Evolutionary conservation across 2,329 filamentous ascomycete species (phyloP).

Genomic region (Verticillium dahliae): DNA sequence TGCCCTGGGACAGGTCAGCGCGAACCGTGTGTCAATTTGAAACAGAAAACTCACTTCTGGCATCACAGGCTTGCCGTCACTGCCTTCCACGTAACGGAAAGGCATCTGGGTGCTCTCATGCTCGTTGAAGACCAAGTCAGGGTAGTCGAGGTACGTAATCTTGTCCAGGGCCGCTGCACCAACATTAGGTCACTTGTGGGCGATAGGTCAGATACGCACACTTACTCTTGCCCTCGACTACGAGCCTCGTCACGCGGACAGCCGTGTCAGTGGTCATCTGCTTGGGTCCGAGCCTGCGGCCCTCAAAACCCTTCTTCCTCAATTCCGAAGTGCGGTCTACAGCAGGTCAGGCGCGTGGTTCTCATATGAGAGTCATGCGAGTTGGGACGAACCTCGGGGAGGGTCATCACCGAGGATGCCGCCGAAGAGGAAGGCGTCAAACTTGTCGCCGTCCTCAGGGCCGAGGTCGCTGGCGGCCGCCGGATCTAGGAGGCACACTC

Average conservation of each 20-base stretch:
- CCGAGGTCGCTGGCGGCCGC: constrained; percentile 72
- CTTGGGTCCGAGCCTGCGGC: constrained; percentile 79
- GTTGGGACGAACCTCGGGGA: constrained; percentile 62
- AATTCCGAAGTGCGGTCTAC: constrained; percentile 92
- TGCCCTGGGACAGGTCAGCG: constrained; percentile 56
- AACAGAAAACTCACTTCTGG: constrained; percentile 59
- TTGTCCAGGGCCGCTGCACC: constrained; percentile 64
- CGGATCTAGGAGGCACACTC: constrained; percentile 86
- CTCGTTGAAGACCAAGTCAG: constrained; percentile 82
- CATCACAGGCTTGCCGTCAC: constrained; percentile 78
- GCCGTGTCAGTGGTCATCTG: constrained; percentile 99
- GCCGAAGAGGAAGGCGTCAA: constrained; percentile 91
- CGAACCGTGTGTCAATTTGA: background rate
- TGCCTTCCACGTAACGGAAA: constrained; percentile 83
- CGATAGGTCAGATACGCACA: background rate
- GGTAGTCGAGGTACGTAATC: constrained; percentile 79
- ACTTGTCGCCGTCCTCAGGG: constrained; percentile 73
- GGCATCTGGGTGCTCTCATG: constrained; percentile 97
- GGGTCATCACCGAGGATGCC: constrained; percentile 97
- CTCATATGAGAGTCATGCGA: background rate
- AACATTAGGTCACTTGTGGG: constrained; percentile 3
- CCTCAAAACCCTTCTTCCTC: constrained; percentile 85
- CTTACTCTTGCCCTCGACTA: constrained; percentile 77
- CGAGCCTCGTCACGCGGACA: constrained; percentile 84
- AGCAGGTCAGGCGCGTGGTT: constrained; percentile 5